Conservation (phyloP, 345 rosid genomes). For the Eucalyptus globulus region DNA sequence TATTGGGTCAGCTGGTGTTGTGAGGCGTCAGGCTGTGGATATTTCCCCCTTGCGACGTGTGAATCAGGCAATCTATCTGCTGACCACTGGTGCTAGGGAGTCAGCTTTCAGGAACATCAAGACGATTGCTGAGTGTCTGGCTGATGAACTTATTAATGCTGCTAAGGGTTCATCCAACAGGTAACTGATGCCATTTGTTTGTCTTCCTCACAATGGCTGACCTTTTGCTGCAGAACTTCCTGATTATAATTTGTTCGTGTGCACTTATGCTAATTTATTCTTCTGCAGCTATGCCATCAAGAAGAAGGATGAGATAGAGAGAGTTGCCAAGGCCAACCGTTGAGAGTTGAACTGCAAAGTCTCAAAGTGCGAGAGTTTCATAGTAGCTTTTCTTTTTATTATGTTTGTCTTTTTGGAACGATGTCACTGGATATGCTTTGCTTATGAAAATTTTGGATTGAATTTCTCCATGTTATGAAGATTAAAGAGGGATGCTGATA, state of each 20-base stretch:
- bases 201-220: background rate
- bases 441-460: background rate
- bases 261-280: background rate
- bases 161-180: conserved; percentile 98
- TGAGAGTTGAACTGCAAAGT: conserved; percentile 18
- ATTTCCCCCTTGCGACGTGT: conserved; percentile 91
- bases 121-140: conserved; percentile 91
- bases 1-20: conserved; percentile 98
- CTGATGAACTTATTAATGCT: conserved; percentile 96
- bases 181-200: conserved; percentile 5
- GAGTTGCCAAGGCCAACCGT: conserved; percentile 99
- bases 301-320: conserved; percentile 95
- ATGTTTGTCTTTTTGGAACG: background rate
- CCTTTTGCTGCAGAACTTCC: background rate
- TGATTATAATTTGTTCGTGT: background rate
- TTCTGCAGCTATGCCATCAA: conserved; percentile 73
- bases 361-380: background rate
- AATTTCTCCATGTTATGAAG: background rate
- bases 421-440: background rate
- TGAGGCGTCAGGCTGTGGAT: conserved; percentile 96
- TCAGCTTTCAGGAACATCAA: conserved; percentile 90
- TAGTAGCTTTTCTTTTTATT: background rate
- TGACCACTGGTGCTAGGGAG: conserved; percentile 93
- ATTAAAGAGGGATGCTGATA: background rate
- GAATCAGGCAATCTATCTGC: conserved; percentile 76